Conservation (phyloP, 164 flowering plant species). For the Liquidambar formosana region DNA sequence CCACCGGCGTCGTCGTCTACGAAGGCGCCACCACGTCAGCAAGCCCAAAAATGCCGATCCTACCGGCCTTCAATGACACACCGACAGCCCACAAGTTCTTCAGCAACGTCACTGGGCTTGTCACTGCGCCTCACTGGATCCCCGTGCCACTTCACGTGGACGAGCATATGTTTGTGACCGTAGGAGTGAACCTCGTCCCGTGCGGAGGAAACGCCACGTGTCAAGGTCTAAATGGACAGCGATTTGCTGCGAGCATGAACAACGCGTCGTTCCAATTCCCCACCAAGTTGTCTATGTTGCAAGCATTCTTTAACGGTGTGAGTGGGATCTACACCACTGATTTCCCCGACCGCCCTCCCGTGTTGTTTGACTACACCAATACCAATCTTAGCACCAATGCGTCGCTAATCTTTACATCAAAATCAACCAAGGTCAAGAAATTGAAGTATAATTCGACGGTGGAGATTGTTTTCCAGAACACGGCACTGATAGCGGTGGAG, state of each 20-base stretch:
- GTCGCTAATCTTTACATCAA: conserved; percentile 23
- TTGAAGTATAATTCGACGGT: conserved; percentile 58
- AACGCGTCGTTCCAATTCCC: conserved; percentile 58
- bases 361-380: conserved; percentile 59
- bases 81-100: conserved; percentile 57
- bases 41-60: conserved; percentile 48
- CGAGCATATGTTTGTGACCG: conserved; percentile 60
- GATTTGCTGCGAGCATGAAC: conserved; percentile 66
- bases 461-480: conserved; percentile 76
- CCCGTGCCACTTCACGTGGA: conserved; percentile 49
- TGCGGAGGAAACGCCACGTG: conserved; percentile 48
- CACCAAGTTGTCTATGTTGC: conserved; percentile 39
- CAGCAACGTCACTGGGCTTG: conserved; percentile 41
- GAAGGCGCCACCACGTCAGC: conserved; percentile 22
- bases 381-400: conserved; percentile 6
- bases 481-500: conserved; percentile 50
- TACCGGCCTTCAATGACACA: conserved; percentile 59
- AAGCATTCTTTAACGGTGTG: conserved; percentile 40
- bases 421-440: conserved; percentile 50
- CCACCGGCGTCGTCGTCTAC: conserved; percentile 44
- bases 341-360: conserved; percentile 58
- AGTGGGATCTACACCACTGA: conserved; percentile 53
- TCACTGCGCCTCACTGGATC: conserved; percentile 33
- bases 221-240: conserved; percentile 25
- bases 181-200: conserved; percentile 42